Percentiles rank a stretch among this genome's conserved stretches.
Evolutionary conservation across 805 yeast species (phyloP).

Genomic region (Jamesozyma spencerorum): DNA sequence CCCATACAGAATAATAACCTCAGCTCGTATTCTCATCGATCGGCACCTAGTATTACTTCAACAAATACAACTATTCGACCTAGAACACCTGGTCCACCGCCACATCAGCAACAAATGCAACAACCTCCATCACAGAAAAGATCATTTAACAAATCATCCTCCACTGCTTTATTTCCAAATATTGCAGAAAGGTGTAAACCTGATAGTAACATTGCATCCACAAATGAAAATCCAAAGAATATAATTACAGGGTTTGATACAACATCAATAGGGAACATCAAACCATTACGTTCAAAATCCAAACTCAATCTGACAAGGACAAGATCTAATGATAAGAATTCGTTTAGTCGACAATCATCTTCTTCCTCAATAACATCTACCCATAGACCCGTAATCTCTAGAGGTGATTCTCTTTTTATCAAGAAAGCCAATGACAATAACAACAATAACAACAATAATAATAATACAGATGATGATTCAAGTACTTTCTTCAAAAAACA

Average conservation of each 20-base stretch:
- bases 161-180: constrained; percentile 3
- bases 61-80: neutral
- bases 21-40: neutral
- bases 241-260: constrained; percentile 23
- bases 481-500: neutral
- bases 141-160: constrained; percentile 1
- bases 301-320: neutral
- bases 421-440: no score
- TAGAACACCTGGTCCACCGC: neutral
- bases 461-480: constrained; percentile 3
- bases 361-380: neutral
- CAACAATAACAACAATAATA: constrained; percentile 1
- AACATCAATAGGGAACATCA: constrained; percentile 6
- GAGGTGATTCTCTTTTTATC: constrained; percentile 5
- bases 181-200: constrained; percentile 1
- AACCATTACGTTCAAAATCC: neutral
- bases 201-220: constrained; percentile 1
- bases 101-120: neutral
- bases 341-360: neutral
- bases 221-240: constrained; percentile 15
- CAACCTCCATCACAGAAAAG: neutral
- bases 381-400: neutral
- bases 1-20: constrained; percentile 6
- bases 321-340: neutral
- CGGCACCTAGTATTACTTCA: neutral